These are phyloP conservation scores for Penicillium sumatraense DNA, from an alignment of 2,329 filamentous ascomycete genomes.

Conservation along the genomic window DNA sequence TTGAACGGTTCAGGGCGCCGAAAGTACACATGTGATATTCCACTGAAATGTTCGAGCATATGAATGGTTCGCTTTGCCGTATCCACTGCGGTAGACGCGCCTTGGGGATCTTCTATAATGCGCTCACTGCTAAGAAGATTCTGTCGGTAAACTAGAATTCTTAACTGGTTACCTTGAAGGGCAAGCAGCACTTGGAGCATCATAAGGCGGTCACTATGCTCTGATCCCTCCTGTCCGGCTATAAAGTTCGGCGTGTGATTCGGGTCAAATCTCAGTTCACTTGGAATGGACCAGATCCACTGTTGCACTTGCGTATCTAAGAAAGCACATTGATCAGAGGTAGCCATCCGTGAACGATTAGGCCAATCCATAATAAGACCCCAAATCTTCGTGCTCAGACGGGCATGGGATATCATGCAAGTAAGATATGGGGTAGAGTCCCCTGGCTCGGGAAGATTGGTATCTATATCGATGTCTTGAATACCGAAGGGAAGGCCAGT, in stretches of 20 bases:
- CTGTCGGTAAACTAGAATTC: slow-evolving; percentile 52
- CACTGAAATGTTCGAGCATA: slow-evolving; percentile 44
- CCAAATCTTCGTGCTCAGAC: slow-evolving; percentile 54
- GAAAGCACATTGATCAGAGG: slow-evolving; percentile 45
- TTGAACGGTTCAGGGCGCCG: slow-evolving; percentile 48
- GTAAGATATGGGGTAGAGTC: slow-evolving; percentile 48
- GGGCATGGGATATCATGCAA: slow-evolving; percentile 55
- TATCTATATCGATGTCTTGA: slow-evolving; percentile 56
- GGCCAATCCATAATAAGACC: slow-evolving; percentile 47
- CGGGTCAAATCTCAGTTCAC: slow-evolving; percentile 46
- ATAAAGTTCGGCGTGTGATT: slow-evolving; percentile 14
- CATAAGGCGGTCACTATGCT: slow-evolving; percentile 40
- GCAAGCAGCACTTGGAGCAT: slow-evolving; percentile 50
- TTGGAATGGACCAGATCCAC: slow-evolving; percentile 53
- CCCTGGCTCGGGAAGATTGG: slow-evolving; percentile 51
- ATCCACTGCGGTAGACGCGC: slow-evolving; percentile 47
- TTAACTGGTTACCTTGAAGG: slow-evolving; percentile 52
- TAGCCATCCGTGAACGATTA: slow-evolving; percentile 35
- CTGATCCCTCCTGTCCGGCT: slow-evolving; percentile 1
- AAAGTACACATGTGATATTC: slow-evolving; percentile 43
- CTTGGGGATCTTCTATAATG: slow-evolving; percentile 41
- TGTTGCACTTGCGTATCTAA: slow-evolving; percentile 51
- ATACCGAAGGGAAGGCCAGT: slow-evolving; percentile 56
- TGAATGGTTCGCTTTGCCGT: slow-evolving; percentile 45
- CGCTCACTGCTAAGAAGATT: slow-evolving; percentile 45